Evolutionary conservation across 73 alveolate genomes (phyloP).

Genomic region (Uronychia binucleata): DNA sequence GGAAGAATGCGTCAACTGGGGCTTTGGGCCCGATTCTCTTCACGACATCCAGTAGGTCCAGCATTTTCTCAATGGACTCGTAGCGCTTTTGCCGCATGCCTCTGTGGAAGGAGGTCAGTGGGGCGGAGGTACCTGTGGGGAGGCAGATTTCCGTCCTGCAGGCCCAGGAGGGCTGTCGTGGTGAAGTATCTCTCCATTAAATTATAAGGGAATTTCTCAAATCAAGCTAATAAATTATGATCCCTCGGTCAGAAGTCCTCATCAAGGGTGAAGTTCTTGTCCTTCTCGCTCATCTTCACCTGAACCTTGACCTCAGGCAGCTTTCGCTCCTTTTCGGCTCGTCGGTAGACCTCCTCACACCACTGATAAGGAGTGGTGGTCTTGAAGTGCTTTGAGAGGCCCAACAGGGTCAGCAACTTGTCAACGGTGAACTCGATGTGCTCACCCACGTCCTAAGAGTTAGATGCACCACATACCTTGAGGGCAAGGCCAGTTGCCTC

Average conservation of each 20-base stretch:
- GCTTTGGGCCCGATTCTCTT: constrained; percentile 77
- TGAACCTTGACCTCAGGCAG: background rate
- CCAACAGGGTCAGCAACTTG: background rate
- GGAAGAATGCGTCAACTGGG: constrained; percentile 70
- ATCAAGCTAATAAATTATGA: background rate
- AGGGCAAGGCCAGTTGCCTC: constrained; percentile 88
- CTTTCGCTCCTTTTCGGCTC: background rate
- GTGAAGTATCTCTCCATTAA: constrained; percentile 75
- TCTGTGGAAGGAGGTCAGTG: constrained; percentile 35
- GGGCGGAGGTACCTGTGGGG: constrained; percentile 34
- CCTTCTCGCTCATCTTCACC: constrained; percentile 36
- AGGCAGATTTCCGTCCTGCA: constrained; percentile 75
- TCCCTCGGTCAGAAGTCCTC: background rate
- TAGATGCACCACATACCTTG: constrained; percentile 26
- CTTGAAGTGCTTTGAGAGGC: background rate
- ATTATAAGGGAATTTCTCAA: constrained; percentile 22
- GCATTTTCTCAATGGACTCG: constrained; percentile 88
- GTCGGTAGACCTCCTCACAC: background rate
- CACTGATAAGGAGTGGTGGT: background rate
- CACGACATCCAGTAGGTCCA: constrained; percentile 82
- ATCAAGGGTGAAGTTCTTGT: constrained; percentile 22
- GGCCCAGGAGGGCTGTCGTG: constrained; percentile 68
- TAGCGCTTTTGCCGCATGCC: constrained; percentile 86
- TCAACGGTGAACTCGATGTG: background rate
- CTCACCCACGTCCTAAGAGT: background rate